phyloP scores from a whole-genome alignment of 306 rosid species.

The Nissolia schottii region DNA sequence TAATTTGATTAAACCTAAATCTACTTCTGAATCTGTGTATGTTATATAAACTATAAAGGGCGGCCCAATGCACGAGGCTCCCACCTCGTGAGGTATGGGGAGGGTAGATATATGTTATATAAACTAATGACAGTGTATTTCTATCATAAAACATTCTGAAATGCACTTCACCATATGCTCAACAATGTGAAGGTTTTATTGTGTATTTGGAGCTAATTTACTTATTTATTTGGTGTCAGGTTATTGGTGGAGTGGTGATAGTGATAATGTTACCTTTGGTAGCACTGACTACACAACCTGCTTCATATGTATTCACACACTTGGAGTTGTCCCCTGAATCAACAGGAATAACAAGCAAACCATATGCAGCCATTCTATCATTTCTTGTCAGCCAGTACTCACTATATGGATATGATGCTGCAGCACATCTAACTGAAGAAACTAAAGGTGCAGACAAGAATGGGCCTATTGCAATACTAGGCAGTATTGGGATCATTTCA shows the following conservation, averaged over 20 bases:
- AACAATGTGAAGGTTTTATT: not conserved
- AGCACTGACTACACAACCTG: conserved; percentile 56
- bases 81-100: no score
- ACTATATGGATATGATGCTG: conserved; percentile 86
- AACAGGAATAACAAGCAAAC: conserved; percentile 82
- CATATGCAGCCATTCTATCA: conserved; percentile 77
- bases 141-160: not conserved
- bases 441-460: conserved; percentile 86
- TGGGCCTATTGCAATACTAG: conserved; percentile 78
- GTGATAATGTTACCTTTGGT: conserved; percentile 79
- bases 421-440: conserved; percentile 90
- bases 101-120: no score
- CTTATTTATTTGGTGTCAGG: conserved; percentile 35
- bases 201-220: not conserved
- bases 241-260: conserved; percentile 67
- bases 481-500: conserved; percentile 74
- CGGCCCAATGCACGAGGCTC: no score
- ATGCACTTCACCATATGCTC: not conserved
- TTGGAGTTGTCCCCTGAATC: conserved; percentile 42
- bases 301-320: conserved; percentile 73
- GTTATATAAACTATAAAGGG: no score
- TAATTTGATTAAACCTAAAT: not conserved
- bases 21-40: not conserved
- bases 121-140: not conserved
- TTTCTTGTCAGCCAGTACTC: conserved; percentile 88